A percentile compares a stretch with the other conserved stretches of the same genome.
Conservation (phyloP, 208 protist species). For the Trypanosoma rangeli region DNA sequence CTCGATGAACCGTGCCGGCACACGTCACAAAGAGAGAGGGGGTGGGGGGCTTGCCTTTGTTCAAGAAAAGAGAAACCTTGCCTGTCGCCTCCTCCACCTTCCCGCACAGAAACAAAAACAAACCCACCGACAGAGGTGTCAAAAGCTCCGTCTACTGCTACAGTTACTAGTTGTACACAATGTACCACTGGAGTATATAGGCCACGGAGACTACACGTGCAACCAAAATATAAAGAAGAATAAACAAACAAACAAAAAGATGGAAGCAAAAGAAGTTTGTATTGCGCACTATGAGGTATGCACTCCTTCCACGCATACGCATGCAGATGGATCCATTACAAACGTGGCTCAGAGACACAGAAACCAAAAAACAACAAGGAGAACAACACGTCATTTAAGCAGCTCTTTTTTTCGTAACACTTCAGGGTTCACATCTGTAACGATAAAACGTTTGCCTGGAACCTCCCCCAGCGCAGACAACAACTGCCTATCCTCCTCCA, state of each 20-base stretch:
- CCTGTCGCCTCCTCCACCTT: background rate
- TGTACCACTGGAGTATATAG: slow-evolving; percentile 3
- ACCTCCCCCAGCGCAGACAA: slow-evolving; percentile 44
- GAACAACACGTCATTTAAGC: slow-evolving; percentile 13
- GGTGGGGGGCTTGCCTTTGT: slow-evolving; percentile 1
- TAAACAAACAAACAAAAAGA: slow-evolving; percentile 5
- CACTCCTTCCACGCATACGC: slow-evolving; percentile 7
- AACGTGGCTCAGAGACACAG: slow-evolving; percentile 10
- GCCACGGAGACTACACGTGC: slow-evolving; percentile 1
- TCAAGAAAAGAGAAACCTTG: background rate
- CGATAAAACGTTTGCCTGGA: slow-evolving; percentile 54
- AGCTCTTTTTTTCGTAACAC: slow-evolving; percentile 27
- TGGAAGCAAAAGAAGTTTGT: background rate
- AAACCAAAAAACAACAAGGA: background rate
- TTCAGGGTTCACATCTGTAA: slow-evolving; percentile 35
- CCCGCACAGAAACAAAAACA: slow-evolving; percentile 1
- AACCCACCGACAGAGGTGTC: background rate
- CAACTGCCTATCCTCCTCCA: slow-evolving; percentile 36
- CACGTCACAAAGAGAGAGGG: too few species aligned
- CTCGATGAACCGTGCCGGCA: background rate
- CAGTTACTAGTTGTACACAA: slow-evolving; percentile 28
- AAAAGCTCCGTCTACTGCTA: slow-evolving; percentile 19
- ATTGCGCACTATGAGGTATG: background rate
- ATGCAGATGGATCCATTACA: background rate
- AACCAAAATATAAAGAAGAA: background rate